Base-by-base conservation (phyloP, 805 yeast genomes). In the Yarrowia sp. region DNA sequence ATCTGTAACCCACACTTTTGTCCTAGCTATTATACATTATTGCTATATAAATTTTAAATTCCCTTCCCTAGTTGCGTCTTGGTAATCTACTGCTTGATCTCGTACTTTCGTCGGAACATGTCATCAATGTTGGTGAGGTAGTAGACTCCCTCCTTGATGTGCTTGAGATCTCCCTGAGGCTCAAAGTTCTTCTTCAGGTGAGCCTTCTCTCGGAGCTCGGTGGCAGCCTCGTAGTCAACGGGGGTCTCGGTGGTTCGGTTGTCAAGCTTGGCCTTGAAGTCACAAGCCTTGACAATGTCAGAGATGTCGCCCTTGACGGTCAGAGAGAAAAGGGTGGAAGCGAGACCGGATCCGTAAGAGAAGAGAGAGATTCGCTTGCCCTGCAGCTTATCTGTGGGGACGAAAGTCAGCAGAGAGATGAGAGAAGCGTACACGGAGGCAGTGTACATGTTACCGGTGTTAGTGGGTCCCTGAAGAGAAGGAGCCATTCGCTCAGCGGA, bases 281-380 rank as follows among this genome's bases (percentile, higher is more conserved):
- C 83, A 73, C 93, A 83, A 65, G 79, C 81, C 69, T 83, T 76
- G 68, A 83, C 83, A 69, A 92, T 88, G 67, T 82, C 70, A 30
- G 88, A 78, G 67, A 92, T 81, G 77, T 95, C 98, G 66, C 96
- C 97, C 68, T 81, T 83, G 67, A 95, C 90, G 68, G 80, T 83
- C 69, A 87, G 85, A 48, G 96, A 88, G 79, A 85, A 89, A 78
- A 95, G 80, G 41, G 97, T 85, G 17, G 98, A 83, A 49, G 99
- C 99, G 68, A 95, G 84, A 74, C 99, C 99, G 16, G 98, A 93
- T 70, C 99, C 99, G 78, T 95, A 95, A 21, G 99, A 95, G 82
- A 92, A 95, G 72, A 92, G 76, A 71, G 97, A 96, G 73, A 95
- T 82, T 77, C 97, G 85, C 82, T 92, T 90, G 71, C 83, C 84